Evolutionary conservation across 2,329 filamentous ascomycete species (phyloP).

Genomic region (Alternaria arborescens): DNA sequence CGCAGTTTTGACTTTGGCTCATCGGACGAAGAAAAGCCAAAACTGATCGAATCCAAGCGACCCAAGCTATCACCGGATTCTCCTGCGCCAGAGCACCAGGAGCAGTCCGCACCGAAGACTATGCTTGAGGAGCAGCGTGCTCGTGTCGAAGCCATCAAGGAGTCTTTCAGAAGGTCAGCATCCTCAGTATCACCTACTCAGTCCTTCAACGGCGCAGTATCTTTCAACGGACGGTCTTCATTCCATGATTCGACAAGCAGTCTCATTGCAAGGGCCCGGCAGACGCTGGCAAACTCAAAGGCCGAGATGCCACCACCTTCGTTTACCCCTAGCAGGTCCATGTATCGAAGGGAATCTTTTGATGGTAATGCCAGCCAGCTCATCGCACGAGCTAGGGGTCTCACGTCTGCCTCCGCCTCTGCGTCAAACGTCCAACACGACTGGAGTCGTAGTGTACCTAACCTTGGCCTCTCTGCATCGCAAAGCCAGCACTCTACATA

Average conservation of each 20-base stretch:
- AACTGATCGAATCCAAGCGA: constrained; percentile 35
- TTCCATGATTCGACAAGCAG: constrained; percentile 9
- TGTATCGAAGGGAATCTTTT: constrained; percentile 18
- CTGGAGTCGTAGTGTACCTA: constrained; percentile 40
- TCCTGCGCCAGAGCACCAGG: constrained; percentile 11
- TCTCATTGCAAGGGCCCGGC: constrained; percentile 26
- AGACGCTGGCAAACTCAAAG: constrained; percentile 11
- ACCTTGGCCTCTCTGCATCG: constrained; percentile 25
- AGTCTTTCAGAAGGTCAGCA: constrained; percentile 22
- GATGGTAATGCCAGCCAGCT: constrained; percentile 21
- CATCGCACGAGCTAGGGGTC: constrained; percentile 29
- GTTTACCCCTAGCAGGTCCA: constrained; percentile 8
- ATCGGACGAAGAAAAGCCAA: constrained; percentile 33
- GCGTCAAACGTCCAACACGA: constrained; percentile 27
- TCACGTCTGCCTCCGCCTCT: constrained; percentile 17
- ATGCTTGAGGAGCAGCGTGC: constrained; percentile 32
- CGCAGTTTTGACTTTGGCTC: constrained; percentile 39
- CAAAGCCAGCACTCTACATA: constrained; percentile 20
- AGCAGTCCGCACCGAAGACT: constrained; percentile 14
- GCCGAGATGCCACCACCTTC: constrained; percentile 10
- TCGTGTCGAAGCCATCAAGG: constrained; percentile 34
- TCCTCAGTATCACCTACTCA: constrained; percentile 20
- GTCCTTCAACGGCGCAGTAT: constrained; percentile 11
- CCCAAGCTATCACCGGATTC: constrained; percentile 20
- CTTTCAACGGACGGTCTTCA: constrained; percentile 22